Percentiles rank a stretch among this genome's conserved stretches.
These are phyloP conservation scores for Boletus rubropictus DNA, from an alignment of 768 basidiomycete genomes.

Conservation along the genomic window DNA sequence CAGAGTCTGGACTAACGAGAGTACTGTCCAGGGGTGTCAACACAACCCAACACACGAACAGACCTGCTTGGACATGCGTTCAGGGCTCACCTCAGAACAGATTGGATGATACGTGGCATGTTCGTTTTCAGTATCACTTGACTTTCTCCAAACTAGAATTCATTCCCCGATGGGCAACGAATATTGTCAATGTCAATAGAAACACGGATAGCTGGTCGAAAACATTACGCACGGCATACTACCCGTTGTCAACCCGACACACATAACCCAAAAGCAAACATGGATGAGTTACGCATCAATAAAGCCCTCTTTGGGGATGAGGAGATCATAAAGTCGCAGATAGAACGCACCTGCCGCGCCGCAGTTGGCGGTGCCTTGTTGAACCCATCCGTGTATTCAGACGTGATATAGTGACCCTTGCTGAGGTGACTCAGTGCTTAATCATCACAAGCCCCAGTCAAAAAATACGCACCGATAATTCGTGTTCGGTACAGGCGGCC, in stretches of 20 bases:
- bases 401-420: slow-evolving; percentile 68
- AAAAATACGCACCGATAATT: slow-evolving; percentile 61
- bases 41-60: not conserved
- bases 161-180: not conserved
- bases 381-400: slow-evolving; percentile 60
- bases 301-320: slow-evolving; percentile 14
- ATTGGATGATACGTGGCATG: slow-evolving; percentile 66
- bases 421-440: slow-evolving; percentile 22
- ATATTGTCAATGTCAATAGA: slow-evolving; percentile 7
- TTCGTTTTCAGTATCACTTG: slow-evolving; percentile 63
- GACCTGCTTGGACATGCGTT: not conserved
- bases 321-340: slow-evolving; percentile 6
- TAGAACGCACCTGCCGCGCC: slow-evolving; percentile 62
- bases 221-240: slow-evolving; percentile 58
- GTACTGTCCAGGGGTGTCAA: slow-evolving; percentile 41
- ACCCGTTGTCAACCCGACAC: slow-evolving; percentile 3
- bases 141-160: slow-evolving; percentile 67
- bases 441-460: not conserved
- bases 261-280: not conserved
- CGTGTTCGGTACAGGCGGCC: slow-evolving; percentile 70
- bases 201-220: not conserved
- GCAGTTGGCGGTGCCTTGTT: slow-evolving; percentile 61
- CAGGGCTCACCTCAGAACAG: slow-evolving; percentile 55
- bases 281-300: slow-evolving; percentile 7
- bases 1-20: slow-evolving; percentile 70